A percentile compares a stretch with the other conserved stretches of the same genome.
phyloP scores from a whole-genome alignment of 805 yeast genomes.

The Barnettozyma vustinii region DNA sequence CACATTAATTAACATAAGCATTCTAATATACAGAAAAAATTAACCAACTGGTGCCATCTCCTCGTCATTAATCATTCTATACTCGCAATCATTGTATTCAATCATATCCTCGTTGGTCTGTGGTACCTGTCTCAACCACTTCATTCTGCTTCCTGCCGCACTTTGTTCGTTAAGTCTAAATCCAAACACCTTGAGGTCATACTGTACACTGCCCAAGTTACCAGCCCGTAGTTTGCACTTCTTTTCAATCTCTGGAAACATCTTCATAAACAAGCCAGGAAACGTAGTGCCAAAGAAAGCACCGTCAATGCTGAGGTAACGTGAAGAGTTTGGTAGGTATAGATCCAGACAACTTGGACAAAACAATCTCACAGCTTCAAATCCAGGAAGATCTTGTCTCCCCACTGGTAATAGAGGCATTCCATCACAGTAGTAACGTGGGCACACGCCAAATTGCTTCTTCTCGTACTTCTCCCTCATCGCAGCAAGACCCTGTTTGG shows the following conservation, averaged over 20 bases:
- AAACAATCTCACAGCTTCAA: slow-evolving; percentile 84
- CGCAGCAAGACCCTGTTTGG: slow-evolving; percentile 83
- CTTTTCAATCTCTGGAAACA: slow-evolving; percentile 85
- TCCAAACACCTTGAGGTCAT: slow-evolving; percentile 79
- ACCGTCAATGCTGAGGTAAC: slow-evolving; percentile 88
- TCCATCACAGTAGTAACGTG: slow-evolving; percentile 83
- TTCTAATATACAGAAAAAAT: not conserved
- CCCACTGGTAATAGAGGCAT: slow-evolving; percentile 92
- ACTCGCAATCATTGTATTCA: slow-evolving; percentile 64
- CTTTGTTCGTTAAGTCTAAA: slow-evolving; percentile 74
- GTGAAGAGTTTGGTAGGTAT: slow-evolving; percentile 80
- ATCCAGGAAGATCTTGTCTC: slow-evolving; percentile 83
- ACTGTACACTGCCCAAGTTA: slow-evolving; percentile 29
- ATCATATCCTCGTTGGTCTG: slow-evolving; percentile 50
- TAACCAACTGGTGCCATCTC: slow-evolving; percentile 6
- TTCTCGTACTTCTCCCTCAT: slow-evolving; percentile 93
- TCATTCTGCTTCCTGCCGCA: slow-evolving; percentile 88
- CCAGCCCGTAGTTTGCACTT: slow-evolving; percentile 55
- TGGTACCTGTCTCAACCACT: slow-evolving; percentile 85
- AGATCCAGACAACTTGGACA: slow-evolving; percentile 95
- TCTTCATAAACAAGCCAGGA: slow-evolving; percentile 86
- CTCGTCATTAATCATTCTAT: slow-evolving; percentile 43
- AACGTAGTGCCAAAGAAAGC: slow-evolving; percentile 96
- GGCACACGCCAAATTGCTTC: slow-evolving; percentile 87
- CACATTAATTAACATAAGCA: not conserved